Base-by-base conservation (phyloP, 2,329 filamentous ascomycete genomes). In the Fusarium brachygibbosum region DNA sequence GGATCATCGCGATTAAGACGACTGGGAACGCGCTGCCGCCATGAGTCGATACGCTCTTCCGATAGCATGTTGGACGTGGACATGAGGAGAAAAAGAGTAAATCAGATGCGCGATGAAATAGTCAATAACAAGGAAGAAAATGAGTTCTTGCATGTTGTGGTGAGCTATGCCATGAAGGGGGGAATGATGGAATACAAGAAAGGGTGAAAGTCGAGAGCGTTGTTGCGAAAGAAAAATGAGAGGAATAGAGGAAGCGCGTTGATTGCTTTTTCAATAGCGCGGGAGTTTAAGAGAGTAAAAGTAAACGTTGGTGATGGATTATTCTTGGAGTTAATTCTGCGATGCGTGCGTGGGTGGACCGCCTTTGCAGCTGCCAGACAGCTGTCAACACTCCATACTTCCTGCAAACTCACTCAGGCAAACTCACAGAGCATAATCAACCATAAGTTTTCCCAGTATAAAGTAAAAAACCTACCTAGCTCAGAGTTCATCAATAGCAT, bases 11-110 rank as follows among this genome's bases (percentile, higher is more conserved):
- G 72, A 17, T 81, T 78, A 10, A 78, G 61, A 17, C 75, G 75
- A 38, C 76, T 78, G 14, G 79, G 79, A 23, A 81, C 76, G 14
- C 75, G 76, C 29, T 72, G 69, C 6, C 79, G 74, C 79, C 79
- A 81, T 2, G 73, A 71, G 38, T 79, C 72, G 53, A 80, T 75
- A 37, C 60, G 68, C 34, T 74, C 60, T 11, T 64, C 40, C 2
- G 42, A 55, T 31, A 56, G 46, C 60, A 73, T 60, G 6, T 32
- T 55, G 25, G 44, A 19, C 12, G 51, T 31, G 35, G 58, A 50
- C 51, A 67, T 29, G 37, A 13, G 29, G 45, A 34, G 6, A 5
- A 13, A 31, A 40, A 38, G 44, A 38, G 48, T 48, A 49, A 6
- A 48, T 23, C 32, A 42, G 25, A 38, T 23, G 35, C 41, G 51